phyloP scores from a whole-genome alignment of 2,329 filamentous ascomycete species.

The Monilinia polystroma region DNA sequence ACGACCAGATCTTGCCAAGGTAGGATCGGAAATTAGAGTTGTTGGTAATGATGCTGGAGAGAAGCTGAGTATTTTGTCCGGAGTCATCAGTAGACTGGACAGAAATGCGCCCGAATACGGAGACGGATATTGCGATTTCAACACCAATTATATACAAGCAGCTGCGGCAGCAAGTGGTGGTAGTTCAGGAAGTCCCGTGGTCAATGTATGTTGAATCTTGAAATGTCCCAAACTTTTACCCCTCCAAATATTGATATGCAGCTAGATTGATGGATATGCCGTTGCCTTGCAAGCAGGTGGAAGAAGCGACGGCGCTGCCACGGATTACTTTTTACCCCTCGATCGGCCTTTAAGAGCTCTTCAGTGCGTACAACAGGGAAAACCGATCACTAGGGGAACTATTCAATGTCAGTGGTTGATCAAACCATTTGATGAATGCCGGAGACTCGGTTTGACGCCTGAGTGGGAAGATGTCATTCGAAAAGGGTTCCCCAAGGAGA shows the following conservation, averaged over 20 bases:
- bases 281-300: slow-evolving; percentile 93
- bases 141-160: slow-evolving; percentile 92
- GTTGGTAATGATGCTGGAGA: slow-evolving; percentile 98
- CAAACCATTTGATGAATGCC: slow-evolving; percentile 96
- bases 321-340: slow-evolving; percentile 93
- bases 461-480: slow-evolving; percentile 86
- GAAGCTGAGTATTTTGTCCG: slow-evolving; percentile 95
- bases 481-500: slow-evolving; percentile 83
- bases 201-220: slow-evolving; percentile 54
- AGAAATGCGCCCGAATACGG: slow-evolving; percentile 97
- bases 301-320: slow-evolving; percentile 89
- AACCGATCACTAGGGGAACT: slow-evolving; percentile 82
- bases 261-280: slow-evolving; percentile 74
- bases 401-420: slow-evolving; percentile 97
- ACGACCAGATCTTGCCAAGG: slow-evolving; percentile 81
- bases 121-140: slow-evolving; percentile 98
- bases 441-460: slow-evolving; percentile 78
- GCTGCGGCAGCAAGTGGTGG: slow-evolving; percentile 95
- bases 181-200: slow-evolving; percentile 96
- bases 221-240: neutral
- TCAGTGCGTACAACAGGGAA: slow-evolving; percentile 75
- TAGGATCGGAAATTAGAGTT: slow-evolving; percentile 92
- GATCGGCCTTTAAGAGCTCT: slow-evolving; percentile 87
- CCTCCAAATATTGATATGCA: neutral
- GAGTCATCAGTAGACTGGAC: slow-evolving; percentile 93